phyloP scores from a whole-genome alignment of 1,284 basidiomycete species.

The Malassezia caprae region DNA sequence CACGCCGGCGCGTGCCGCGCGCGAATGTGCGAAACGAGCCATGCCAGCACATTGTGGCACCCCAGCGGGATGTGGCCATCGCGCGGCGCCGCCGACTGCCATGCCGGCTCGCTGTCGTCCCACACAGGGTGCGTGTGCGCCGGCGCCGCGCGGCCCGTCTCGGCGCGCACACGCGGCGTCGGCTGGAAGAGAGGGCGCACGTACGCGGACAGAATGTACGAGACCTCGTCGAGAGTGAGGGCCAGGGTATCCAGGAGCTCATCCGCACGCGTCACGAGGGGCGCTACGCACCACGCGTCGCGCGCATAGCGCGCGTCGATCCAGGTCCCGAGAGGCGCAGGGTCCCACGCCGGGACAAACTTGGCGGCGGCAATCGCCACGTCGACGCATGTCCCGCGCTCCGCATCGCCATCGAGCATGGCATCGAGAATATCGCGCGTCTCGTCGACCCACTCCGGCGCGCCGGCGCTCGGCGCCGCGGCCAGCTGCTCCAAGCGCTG shows the following conservation, averaged over 20 bases:
- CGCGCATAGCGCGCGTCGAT: not conserved
- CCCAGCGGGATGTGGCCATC: conserved; percentile 1
- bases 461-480: not conserved
- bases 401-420: not conserved
- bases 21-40: not conserved
- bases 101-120: not conserved
- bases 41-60: conserved; percentile 10
- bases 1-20: not conserved
- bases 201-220: conserved; percentile 5
- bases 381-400: not conserved
- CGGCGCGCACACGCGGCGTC: not conserved
- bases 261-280: not conserved
- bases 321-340: not conserved
- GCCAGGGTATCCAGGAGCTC: not conserved
- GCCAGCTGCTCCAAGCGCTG: not conserved
- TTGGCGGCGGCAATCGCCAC: not conserved
- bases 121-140: not conserved
- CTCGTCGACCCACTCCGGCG: not conserved
- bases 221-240: not conserved
- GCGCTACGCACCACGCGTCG: not conserved
- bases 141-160: not conserved
- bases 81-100: not conserved
- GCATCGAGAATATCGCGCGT: not conserved
- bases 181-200: conserved; percentile 8
- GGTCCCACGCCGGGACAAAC: not conserved